Base-by-base conservation (phyloP, 805 yeast genomes). In the Candida parachauliodes region DNA sequence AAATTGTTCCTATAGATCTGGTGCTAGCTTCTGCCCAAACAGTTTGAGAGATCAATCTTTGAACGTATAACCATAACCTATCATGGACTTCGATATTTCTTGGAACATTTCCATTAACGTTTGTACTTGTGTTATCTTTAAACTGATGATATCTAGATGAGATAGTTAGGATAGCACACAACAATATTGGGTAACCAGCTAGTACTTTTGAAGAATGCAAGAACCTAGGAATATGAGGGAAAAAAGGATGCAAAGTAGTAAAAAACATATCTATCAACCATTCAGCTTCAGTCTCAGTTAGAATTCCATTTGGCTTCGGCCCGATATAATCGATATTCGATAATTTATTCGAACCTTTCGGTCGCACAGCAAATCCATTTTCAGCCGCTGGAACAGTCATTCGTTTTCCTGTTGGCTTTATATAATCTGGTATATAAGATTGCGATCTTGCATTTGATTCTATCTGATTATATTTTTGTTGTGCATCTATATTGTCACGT, bases 21-120 rank as follows among this genome's bases (percentile, higher is more conserved):
- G 93, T 84, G 41, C 86, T 81, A 0, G 95, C 93, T 54, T 87
- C 96, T 1, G 95, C 96, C 96, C 96, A 88, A 4, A 87, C 88
- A 0, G 95, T 81, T 57, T 83, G 86, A 2, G 94, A 83, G 28
- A 88, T 81, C 42, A 87, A 66, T 43, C 81, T 58, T 61, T 87
- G 96, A 41, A 89, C 87, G 52, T 83, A 79, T 18, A 81, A 72
- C 97, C 97, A 88, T 32, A 88, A 60, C 37, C 81, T 70, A 48
- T 83, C 88, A 55, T 88, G 97, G 3, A 85, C 70, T 46, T 76
- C 79, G 15, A 81, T 65, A 50, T 82, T 72, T 36, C 75, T 46
- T 3, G 69, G 61, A n/a, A 60, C 60, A 18, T 57, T 62, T 25
- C 50, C 47, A 22, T 45, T 54, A n/a, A n/a, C n/a, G 11, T 51